These are phyloP conservation scores for Xylaria grammica DNA, from an alignment of 495 filamentous ascomycete species.

Conservation along the genomic window DNA sequence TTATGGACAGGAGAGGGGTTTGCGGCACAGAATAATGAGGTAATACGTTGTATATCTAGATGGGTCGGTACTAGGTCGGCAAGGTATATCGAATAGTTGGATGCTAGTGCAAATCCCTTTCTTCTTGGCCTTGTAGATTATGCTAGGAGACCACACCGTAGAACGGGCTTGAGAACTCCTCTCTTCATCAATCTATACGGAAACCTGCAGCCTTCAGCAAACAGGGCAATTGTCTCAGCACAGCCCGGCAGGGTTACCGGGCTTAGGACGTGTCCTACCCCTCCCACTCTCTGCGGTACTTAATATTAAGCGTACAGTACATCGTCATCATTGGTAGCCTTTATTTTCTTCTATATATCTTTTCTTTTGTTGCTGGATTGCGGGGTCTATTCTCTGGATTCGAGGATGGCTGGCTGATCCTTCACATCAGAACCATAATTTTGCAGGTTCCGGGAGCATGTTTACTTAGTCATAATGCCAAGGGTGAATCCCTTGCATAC, in stretches of 20 bases:
- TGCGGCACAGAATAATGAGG: neutral
- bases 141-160: too few relatives aligned
- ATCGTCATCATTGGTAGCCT: neutral
- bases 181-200: too few relatives aligned
- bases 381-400: neutral
- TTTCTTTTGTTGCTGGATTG: neutral
- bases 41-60: neutral
- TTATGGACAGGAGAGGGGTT: neutral
- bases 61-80: neutral
- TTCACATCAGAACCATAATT: neutral
- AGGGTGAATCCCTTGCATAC: too few relatives aligned
- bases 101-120: too few relatives aligned
- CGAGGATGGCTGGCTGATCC: neutral
- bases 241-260: too few relatives aligned
- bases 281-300: neutral
- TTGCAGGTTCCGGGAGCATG: neutral
- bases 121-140: too few relatives aligned
- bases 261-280: too few relatives aligned
- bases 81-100: neutral
- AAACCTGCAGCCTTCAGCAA: too few relatives aligned
- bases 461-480: too few relatives aligned
- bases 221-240: too few relatives aligned
- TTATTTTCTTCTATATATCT: neutral
- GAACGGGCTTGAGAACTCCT: too few relatives aligned
- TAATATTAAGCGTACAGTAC: neutral